These are phyloP conservation scores for Omphalea diandra DNA, from an alignment of 441 rosid genomes.

Conservation along the genomic window DNA sequence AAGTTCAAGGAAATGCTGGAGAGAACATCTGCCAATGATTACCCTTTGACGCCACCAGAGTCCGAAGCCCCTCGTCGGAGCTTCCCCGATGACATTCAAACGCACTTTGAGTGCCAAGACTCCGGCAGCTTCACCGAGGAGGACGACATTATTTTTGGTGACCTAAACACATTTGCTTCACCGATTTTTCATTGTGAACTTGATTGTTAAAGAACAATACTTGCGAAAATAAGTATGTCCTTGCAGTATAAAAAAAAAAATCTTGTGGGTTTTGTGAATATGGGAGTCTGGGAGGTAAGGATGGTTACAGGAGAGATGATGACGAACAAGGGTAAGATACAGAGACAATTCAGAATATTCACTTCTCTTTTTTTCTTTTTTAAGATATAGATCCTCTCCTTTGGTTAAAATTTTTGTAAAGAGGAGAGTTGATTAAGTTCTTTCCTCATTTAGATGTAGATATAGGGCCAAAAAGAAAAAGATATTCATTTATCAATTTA, in stretches of 20 bases:
- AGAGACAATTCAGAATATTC: neutral
- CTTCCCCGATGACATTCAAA: slow-evolving; percentile 54
- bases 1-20: slow-evolving; percentile 59
- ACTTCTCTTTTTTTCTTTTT: neutral
- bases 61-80: slow-evolving; percentile 35
- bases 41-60: slow-evolving; percentile 29
- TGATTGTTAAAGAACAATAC: slow-evolving; percentile 19
- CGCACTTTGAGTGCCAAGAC: slow-evolving; percentile 39
- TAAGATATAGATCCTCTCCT: slow-evolving; percentile 12
- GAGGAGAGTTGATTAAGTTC: slow-evolving; percentile 4
- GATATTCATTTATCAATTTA: slow-evolving; percentile 22
- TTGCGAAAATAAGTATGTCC: slow-evolving; percentile 11
- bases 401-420: neutral
- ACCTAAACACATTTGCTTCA: slow-evolving; percentile 34
- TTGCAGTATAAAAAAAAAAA: no score
- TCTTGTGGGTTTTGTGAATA: no score
- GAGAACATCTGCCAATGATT: slow-evolving; percentile 33
- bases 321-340: neutral
- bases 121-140: slow-evolving; percentile 17
- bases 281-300: no score
- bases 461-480: slow-evolving; percentile 1
- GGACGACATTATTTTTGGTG: slow-evolving; percentile 42
- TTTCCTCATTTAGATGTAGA: slow-evolving; percentile 24
- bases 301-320: no score
- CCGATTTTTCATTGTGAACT: slow-evolving; percentile 39